Evolutionary conservation across 2,329 filamentous ascomycete species (phyloP), one percentile per base, ranked within the genome.

Genomic region (Domatiomyces globalis): DNA sequence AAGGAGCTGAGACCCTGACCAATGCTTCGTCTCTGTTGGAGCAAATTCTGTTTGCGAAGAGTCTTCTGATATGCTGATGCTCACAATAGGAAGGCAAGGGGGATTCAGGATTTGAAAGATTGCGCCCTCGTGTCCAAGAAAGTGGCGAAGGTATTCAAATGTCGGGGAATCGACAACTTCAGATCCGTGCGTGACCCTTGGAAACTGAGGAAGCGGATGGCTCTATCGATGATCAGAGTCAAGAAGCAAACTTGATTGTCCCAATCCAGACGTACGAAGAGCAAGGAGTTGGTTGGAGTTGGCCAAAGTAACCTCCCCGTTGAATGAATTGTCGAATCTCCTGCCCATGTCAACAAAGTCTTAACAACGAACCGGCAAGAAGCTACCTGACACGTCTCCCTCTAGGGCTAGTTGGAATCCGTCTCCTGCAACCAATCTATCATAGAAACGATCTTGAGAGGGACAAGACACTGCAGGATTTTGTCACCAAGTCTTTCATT

Each of bases 21-120:
- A 15, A 39, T 39, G 33, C 12, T 15, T 15, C 33, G 33, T 39
- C 33, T 15, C 10, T 39, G 33, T 12, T 10, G 33, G 15, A 15
- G 33, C 33, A 39, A 39, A 39, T 39, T 39, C 10, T 39, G 33
- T 12, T 15, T 15, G 33, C 4, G 2, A 10, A 39, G 33, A 39
- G 10, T 39, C 33, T 39, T 39, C 33, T 15, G 33, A 15, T 2
- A 10, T 39, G 12, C 15, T 12, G 33, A 39, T 5, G 33, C 33
- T 39, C 33, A 10, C 10, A 15, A 5, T 8, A 57, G 58, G 15
- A 58, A 59, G 54, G 58, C 50, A 6, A 58, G 58, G 58, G 46
- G 56, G 22, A 56, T 52, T 51, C 22, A 49, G 48, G 49, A 58
- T 54, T 49, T 60, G 42, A 53, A 46, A 33, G 56, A 51, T 4